These are phyloP conservation scores for Monosporascus sp. DNA, from an alignment of 2,329 filamentous ascomycete genomes.

Conservation along the genomic window DNA sequence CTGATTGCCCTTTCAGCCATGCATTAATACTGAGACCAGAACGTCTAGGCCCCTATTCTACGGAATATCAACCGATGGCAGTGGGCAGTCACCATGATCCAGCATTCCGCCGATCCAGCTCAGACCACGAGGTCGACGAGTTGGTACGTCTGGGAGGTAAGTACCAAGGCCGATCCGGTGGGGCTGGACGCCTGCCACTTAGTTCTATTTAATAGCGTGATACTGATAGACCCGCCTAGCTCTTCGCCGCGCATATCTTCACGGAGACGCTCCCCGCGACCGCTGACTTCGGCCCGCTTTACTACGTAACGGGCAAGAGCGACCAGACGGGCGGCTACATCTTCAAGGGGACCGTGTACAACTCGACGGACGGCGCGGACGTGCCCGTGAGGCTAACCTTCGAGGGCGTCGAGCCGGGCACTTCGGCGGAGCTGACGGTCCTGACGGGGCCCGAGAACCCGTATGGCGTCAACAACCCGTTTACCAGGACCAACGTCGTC, in stretches of 20 bases:
- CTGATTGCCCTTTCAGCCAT: not conserved
- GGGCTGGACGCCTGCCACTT: too few relatives aligned
- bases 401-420: slow-evolving; percentile 34
- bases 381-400: slow-evolving; percentile 42
- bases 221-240: slow-evolving; percentile 14
- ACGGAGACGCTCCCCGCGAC: slow-evolving; percentile 40
- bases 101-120: slow-evolving; percentile 41
- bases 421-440: slow-evolving; percentile 37
- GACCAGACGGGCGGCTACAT: slow-evolving; percentile 34
- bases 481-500: slow-evolving; percentile 43
- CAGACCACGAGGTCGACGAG: slow-evolving; percentile 45
- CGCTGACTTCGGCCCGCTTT: slow-evolving; percentile 38
- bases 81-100: slow-evolving; percentile 46
- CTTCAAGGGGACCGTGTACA: slow-evolving; percentile 49
- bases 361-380: slow-evolving; percentile 38
- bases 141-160: slow-evolving; percentile 41
- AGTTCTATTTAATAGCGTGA: not conserved
- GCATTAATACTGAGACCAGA: too few relatives aligned
- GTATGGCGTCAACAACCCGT: slow-evolving; percentile 39
- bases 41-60: slow-evolving; percentile 35
- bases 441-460: slow-evolving; percentile 37
- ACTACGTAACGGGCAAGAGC: slow-evolving; percentile 44
- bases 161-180: not conserved
- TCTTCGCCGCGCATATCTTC: slow-evolving; percentile 41
- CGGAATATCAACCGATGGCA: slow-evolving; percentile 45